Evolutionary conservation across 768 basidiomycete genomes (phyloP).

Genomic region (Mycena chlorophos): DNA sequence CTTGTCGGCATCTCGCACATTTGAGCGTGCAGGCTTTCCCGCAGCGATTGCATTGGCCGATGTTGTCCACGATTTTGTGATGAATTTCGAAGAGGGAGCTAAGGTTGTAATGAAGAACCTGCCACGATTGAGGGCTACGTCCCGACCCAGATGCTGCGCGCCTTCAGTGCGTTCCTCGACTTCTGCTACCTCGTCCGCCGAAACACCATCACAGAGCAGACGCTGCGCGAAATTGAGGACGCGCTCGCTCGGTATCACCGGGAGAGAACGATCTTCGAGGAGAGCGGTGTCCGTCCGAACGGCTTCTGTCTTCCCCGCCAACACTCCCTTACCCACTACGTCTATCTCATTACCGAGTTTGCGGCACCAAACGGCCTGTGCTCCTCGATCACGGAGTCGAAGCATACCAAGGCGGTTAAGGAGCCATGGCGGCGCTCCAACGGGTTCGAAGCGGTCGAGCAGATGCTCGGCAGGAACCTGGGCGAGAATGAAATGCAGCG

Average conservation of each 20-base stretch:
- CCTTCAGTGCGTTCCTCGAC: conserved; percentile 23
- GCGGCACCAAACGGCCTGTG: conserved; percentile 25
- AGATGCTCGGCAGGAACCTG: conserved; percentile 25
- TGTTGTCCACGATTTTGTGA: conserved; percentile 5
- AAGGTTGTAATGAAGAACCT: conserved; percentile 28
- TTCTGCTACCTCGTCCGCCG: conserved; percentile 27
- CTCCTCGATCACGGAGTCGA: conserved; percentile 25
- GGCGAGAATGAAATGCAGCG: too few species aligned
- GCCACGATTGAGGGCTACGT: conserved; percentile 18
- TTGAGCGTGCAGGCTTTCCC: not conserved
- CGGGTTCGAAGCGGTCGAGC: conserved; percentile 14
- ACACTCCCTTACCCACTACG: conserved; percentile 28
- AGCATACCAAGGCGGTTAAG: conserved; percentile 23
- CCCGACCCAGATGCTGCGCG: conserved; percentile 21
- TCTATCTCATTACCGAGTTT: conserved; percentile 17
- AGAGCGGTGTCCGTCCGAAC: not conserved
- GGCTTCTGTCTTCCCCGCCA: conserved; percentile 26
- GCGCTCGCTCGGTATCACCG: not conserved
- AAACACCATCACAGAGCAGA: conserved; percentile 13
- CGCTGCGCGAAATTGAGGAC: conserved; percentile 15
- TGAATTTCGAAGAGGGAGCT: conserved; percentile 22
- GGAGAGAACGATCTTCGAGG: conserved; percentile 15
- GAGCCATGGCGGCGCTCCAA: conserved; percentile 25
- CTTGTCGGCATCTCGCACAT: conserved; percentile 19
- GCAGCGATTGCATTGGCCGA: conserved; percentile 8